Percentiles rank a stretch among this genome's conserved stretches.
phyloP scores from a whole-genome alignment of 495 filamentous ascomycete species.

The Rostrohypoxylon terebratum region DNA sequence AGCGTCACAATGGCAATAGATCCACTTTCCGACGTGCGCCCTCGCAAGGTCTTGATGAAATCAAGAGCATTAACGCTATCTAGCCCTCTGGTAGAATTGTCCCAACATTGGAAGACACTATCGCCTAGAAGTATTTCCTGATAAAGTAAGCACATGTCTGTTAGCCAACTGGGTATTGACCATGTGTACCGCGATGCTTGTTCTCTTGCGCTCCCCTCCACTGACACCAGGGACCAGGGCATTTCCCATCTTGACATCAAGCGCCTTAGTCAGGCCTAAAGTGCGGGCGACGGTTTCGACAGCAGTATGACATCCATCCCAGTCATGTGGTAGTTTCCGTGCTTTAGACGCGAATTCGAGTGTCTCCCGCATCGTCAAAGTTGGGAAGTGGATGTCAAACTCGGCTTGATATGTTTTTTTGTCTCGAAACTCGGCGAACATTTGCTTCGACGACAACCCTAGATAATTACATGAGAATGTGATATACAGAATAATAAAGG shows the following conservation, averaged over 20 bases:
- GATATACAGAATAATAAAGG: not conserved
- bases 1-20: conserved; percentile 72
- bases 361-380: not conserved
- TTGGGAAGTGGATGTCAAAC: conserved; percentile 21
- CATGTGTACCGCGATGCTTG: conserved; percentile 57
- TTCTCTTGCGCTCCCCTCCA: conserved; percentile 62
- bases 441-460: not conserved
- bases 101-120: conserved; percentile 50
- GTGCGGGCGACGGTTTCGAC: conserved; percentile 28
- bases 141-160: not conserved
- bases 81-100: conserved; percentile 66
- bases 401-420: conserved; percentile 50
- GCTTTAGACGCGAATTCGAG: not conserved
- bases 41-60: conserved; percentile 61
- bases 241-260: conserved; percentile 82
- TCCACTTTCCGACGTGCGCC: conserved; percentile 59
- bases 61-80: conserved; percentile 63
- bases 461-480: not conserved
- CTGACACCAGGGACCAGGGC: conserved; percentile 76
- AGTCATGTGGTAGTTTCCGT: not conserved
- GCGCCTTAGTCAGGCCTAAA: conserved; percentile 80
- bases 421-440: conserved; percentile 51
- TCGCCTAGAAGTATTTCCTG: not conserved
- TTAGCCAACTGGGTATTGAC: not conserved
- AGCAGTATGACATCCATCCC: not conserved